phyloP scores from a whole-genome alignment of 2,329 filamentous ascomycete species.

The Cryphonectria radicalis region DNA sequence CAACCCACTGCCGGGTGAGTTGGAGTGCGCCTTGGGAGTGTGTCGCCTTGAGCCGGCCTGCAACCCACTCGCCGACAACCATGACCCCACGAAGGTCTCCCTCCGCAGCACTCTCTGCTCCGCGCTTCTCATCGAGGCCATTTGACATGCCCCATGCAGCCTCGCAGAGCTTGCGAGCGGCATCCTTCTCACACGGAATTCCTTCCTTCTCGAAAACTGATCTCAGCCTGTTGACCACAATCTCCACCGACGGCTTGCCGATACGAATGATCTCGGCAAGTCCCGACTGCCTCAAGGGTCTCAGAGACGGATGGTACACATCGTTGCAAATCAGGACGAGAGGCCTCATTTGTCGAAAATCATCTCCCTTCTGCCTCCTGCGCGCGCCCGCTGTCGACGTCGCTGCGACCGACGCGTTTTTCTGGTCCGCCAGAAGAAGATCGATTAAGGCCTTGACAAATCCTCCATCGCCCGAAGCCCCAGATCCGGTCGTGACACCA shows the following conservation, averaged over 20 bases:
- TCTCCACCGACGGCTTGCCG: slow-evolving; percentile 84
- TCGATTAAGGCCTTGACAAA: slow-evolving; percentile 96
- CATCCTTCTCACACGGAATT: slow-evolving; percentile 86
- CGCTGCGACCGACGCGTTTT: slow-evolving; percentile 57
- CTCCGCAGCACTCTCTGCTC: slow-evolving; percentile 69
- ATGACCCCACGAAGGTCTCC: slow-evolving; percentile 81
- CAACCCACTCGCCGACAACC: slow-evolving; percentile 88
- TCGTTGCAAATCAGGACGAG: slow-evolving; percentile 97
- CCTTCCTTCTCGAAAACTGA: slow-evolving; percentile 86
- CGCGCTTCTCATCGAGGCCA: slow-evolving; percentile 70
- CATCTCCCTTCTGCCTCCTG: slow-evolving; percentile 78
- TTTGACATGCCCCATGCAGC: slow-evolving; percentile 79
- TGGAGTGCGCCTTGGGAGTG: slow-evolving; percentile 42
- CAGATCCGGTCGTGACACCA: slow-evolving; percentile 82
- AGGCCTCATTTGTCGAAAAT: slow-evolving; percentile 84
- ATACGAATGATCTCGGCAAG: slow-evolving; percentile 91
- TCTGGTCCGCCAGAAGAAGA: slow-evolving; percentile 82
- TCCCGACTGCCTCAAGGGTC: slow-evolving; percentile 81
- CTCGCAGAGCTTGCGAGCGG: slow-evolving; percentile 82
- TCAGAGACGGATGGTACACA: slow-evolving; percentile 87
- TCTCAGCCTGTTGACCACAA: slow-evolving; percentile 81
- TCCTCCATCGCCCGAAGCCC: slow-evolving; percentile 81
- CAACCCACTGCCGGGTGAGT: slow-evolving; percentile 77
- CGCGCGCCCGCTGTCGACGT: slow-evolving; percentile 41
- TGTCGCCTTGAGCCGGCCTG: slow-evolving; percentile 65